A percentile compares a stretch with the other conserved stretches of the same genome.
Conservation (phyloP, 495 filamentous ascomycete genomes). For the Hypoxylon intermedium region DNA sequence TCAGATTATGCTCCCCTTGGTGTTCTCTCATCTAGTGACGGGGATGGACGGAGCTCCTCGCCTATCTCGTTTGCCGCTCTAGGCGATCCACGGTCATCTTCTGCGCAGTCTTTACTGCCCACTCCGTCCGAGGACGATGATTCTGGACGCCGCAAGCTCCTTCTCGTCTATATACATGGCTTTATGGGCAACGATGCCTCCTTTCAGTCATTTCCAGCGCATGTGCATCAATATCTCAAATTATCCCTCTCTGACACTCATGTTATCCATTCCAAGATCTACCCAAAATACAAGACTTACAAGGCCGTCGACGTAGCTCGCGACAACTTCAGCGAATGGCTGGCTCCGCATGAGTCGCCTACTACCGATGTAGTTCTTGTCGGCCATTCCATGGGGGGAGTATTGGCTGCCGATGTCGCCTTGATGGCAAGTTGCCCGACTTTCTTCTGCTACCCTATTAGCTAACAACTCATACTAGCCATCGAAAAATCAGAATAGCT, state of each 20-base stretch:
- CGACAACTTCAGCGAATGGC: constrained; percentile 84
- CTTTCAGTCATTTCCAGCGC: constrained; percentile 85
- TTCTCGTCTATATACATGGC: constrained; percentile 88
- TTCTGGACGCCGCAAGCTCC: constrained; percentile 63
- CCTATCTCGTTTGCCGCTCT: neutral
- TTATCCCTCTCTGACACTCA: constrained; percentile 72
- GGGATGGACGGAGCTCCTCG: constrained; percentile 1
- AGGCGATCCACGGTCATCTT: constrained; percentile 66
- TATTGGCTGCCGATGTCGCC: constrained; percentile 80
- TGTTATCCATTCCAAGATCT: constrained; percentile 86
- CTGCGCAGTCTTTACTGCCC: constrained; percentile 67
- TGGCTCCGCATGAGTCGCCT: constrained; percentile 75
- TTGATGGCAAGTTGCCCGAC: constrained; percentile 60
- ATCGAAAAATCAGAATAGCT: constrained; percentile 24
- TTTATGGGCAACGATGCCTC: constrained; percentile 91
- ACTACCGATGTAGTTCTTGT: constrained; percentile 82
- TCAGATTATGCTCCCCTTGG: constrained; percentile 10
- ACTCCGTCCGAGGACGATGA: constrained; percentile 49
- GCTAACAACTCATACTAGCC: constrained; percentile 35
- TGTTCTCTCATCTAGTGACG: constrained; percentile 1
- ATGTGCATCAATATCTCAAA: constrained; percentile 82
- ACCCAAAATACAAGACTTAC: constrained; percentile 87
- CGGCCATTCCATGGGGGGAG: constrained; percentile 90
- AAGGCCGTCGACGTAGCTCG: constrained; percentile 74
- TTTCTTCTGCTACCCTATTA: constrained; percentile 3